Base-by-base conservation (phyloP, 345 rosid genomes). In the Syzygium aromaticum region DNA sequence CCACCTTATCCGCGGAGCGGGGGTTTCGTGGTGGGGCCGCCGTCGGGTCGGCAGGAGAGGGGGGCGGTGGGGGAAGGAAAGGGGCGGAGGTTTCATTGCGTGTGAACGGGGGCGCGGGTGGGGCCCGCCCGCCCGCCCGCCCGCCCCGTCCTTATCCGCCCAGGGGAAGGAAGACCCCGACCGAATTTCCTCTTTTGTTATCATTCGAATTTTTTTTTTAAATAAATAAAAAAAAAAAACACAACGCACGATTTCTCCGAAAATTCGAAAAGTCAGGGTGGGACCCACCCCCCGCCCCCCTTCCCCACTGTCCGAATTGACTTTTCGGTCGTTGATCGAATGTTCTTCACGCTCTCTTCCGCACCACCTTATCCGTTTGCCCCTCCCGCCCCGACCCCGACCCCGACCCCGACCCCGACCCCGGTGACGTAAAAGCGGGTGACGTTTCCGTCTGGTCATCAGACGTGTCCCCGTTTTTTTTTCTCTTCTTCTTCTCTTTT, bases 401-500 rank as follows among this genome's bases (percentile, higher is more conserved):
- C 22, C 27, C 25, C 80, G 49, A 38, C 21, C 49, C 25, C 82
- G 49, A 38, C 22, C 49, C 25, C 80, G 49, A 19, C 22, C 49
- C 25, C 82, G 27, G 21, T 73, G 82, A 73, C 82, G 82, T 21
- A 73, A 73, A 73, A 38, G 49, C 15, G 1, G 82, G 82, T 73
- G 82, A 73, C 82, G 82, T 73, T 38, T 73, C 49, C 49, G 9
- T 6, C 49, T 13, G 49, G 10, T 73, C 80, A 73, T 73, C 80
- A 38, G 6, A 15, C 8, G 12, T 16, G 22, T 7, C 11, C 10
- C 43, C 1, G 0, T 0, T 2, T 2, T n/a, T 7, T 16, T 1
- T n/a, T n/a, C n/a, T n/a, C n/a, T n/a, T n/a, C n/a, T 28, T 64
- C 30, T 61, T 13, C 3, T 2, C 2, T 0, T 59, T 7, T 30